phyloP scores from a whole-genome alignment of 1,139 yeast species.

The Kodamaea plutei region DNA sequence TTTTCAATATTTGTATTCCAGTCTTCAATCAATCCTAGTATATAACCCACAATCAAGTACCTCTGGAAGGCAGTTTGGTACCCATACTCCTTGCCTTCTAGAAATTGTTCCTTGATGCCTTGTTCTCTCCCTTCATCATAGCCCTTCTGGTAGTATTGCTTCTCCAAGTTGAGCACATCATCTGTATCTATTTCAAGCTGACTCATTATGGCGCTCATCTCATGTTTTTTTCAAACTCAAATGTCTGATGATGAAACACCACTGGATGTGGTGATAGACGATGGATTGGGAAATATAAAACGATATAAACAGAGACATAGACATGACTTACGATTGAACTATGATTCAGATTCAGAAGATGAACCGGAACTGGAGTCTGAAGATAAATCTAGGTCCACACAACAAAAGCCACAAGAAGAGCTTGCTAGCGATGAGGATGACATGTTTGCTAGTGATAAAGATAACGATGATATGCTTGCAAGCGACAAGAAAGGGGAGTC shows the following conservation, averaged over 20 bases:
- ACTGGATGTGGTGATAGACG: slow-evolving; percentile 14
- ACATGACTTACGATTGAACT: slow-evolving; percentile 22
- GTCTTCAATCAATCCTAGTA: slow-evolving; percentile 48
- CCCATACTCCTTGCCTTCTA: slow-evolving; percentile 77
- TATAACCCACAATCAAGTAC: slow-evolving; percentile 59
- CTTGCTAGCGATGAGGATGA: slow-evolving; percentile 26
- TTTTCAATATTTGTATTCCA: slow-evolving; percentile 26
- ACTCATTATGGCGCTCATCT: slow-evolving; percentile 1
- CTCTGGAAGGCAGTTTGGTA: slow-evolving; percentile 77
- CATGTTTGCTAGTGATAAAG: slow-evolving; percentile 32
- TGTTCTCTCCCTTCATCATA: slow-evolving; percentile 50
- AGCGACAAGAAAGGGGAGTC: no score
- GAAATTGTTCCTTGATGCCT: slow-evolving; percentile 36
- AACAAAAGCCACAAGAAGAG: slow-evolving; percentile 8
- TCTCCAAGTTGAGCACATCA: slow-evolving; percentile 49
- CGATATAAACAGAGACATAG: slow-evolving; percentile 19
- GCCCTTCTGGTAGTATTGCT: slow-evolving; percentile 60
- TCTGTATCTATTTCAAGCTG: slow-evolving; percentile 35
- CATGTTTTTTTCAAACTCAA: not conserved
- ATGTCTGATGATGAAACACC: slow-evolving; percentile 4
- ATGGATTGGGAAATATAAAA: slow-evolving; percentile 23
- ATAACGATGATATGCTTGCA: slow-evolving; percentile 8
- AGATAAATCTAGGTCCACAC: slow-evolving; percentile 8
- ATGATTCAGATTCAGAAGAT: slow-evolving; percentile 32
- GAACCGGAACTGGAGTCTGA: slow-evolving; percentile 15